Conservation (phyloP, 2,329 filamentous ascomycete species). For the Zymoseptoria ardabiliae region DNA sequence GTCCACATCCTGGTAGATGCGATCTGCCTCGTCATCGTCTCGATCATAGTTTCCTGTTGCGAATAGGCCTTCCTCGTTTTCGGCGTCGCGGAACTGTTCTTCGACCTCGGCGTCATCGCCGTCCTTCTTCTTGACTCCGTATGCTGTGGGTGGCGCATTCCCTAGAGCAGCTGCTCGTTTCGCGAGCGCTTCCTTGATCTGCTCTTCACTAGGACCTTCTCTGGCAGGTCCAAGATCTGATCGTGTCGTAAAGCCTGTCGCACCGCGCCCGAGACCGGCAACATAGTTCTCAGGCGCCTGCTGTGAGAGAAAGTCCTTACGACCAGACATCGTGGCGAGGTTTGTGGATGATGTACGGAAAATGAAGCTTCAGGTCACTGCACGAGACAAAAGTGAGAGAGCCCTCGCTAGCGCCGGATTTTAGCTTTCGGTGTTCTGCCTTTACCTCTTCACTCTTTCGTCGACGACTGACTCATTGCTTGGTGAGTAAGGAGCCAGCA, state of each 20-base stretch:
- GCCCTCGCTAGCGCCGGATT: background rate
- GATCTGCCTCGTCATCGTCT: constrained; percentile 94
- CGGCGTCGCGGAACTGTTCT: constrained; percentile 85
- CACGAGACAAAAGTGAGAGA: background rate
- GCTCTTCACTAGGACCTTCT: constrained; percentile 92
- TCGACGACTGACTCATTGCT: too few species aligned
- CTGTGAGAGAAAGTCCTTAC: constrained; percentile 83
- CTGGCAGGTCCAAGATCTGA: constrained; percentile 92
- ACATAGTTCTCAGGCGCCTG: constrained; percentile 61
- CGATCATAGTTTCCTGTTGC: constrained; percentile 93
- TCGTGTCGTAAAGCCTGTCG: constrained; percentile 94
- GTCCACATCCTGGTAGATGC: constrained; percentile 91
- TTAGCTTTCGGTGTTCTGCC: background rate
- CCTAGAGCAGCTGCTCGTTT: constrained; percentile 83
- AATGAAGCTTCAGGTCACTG: background rate
- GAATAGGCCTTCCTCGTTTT: constrained; percentile 94
- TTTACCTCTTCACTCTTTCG: too few species aligned
- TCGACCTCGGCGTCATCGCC: constrained; percentile 69
- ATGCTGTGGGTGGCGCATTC: constrained; percentile 62
- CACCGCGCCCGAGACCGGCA: constrained; percentile 92
- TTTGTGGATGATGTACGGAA: background rate
- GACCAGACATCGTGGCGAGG: constrained; percentile 46
- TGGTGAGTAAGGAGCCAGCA: too few species aligned
- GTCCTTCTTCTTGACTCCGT: constrained; percentile 63
- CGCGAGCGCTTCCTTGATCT: constrained; percentile 94